A percentile compares a stretch with the other conserved stretches of the same genome.
Conservation (phyloP, 2,329 filamentous ascomycete species). For the Ceratocystis eucalypticola region DNA sequence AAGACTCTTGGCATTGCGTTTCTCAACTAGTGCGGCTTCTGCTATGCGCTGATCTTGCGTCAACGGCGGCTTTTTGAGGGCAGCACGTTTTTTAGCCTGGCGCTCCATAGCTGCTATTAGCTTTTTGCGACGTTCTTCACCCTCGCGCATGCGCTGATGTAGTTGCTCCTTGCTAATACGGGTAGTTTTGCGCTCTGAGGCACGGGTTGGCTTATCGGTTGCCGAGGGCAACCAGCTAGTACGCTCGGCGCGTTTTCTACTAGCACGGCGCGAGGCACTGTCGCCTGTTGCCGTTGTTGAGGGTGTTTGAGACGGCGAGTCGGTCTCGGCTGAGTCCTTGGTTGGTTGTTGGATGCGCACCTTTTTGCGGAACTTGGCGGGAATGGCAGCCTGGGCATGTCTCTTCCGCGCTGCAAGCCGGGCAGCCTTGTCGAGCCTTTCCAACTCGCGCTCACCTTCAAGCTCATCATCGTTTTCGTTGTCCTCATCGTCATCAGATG, state of each 20-base stretch:
- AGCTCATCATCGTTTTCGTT: constrained; percentile 51
- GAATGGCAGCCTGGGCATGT: constrained; percentile 54
- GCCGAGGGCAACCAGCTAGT: constrained; percentile 43
- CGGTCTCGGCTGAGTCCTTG: constrained; percentile 22
- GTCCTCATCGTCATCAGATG: constrained; percentile 71
- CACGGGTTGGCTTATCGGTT: constrained; percentile 43
- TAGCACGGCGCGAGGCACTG: constrained; percentile 29
- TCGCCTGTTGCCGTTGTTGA: constrained; percentile 25
- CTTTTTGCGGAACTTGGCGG: constrained; percentile 58
- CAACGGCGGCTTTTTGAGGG: constrained; percentile 64
- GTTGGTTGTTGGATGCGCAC: constrained; percentile 52
- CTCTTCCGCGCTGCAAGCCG: constrained; percentile 58
- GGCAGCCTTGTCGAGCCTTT: constrained; percentile 59
- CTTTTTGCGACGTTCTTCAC: constrained; percentile 55
- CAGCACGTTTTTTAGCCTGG: constrained; percentile 56
- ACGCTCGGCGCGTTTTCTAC: constrained; percentile 48
- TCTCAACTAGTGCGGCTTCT: constrained; percentile 72
- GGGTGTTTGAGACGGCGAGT: constrained; percentile 24
- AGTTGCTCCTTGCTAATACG: constrained; percentile 47
- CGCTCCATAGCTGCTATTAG: constrained; percentile 55
- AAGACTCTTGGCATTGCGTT: constrained; percentile 74
- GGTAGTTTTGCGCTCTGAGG: constrained; percentile 45
- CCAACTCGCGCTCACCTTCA: constrained; percentile 76
- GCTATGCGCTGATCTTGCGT: constrained; percentile 75
- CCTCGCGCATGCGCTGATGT: constrained; percentile 59